phyloP scores from a whole-genome alignment of 768 basidiomycete species.

The Phallus indusiatus region DNA sequence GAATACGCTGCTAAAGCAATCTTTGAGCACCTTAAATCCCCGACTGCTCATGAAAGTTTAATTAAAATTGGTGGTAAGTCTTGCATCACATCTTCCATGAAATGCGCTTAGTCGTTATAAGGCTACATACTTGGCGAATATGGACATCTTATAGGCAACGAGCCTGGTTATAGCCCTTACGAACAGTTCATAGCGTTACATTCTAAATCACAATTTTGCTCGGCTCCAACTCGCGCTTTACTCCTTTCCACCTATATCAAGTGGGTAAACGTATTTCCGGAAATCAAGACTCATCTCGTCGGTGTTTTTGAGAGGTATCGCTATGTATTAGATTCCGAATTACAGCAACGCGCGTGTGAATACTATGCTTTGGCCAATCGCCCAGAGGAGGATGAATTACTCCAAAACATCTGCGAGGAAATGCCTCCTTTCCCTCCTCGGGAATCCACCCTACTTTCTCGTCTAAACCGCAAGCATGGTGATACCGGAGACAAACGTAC shows the following conservation, averaged over 20 bases:
- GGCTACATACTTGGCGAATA: conserved; percentile 98
- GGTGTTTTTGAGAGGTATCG: conserved; percentile 95
- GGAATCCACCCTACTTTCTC: conserved; percentile 78
- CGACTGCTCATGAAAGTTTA: conserved; percentile 83
- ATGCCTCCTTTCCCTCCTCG: conserved; percentile 98
- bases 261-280: conserved; percentile 99
- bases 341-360: conserved; percentile 98
- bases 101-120: conserved; percentile 19
- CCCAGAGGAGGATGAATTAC: conserved; percentile 82
- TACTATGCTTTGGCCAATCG: conserved; percentile 82
- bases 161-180: conserved; percentile 82
- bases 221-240: conserved; percentile 83
- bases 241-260: conserved; percentile 97
- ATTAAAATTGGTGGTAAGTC: conserved; percentile 88
- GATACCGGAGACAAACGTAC: conserved; percentile 94
- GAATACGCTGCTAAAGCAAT: conserved; percentile 91
- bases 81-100: not conserved
- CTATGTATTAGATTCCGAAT: conserved; percentile 93
- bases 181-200: conserved; percentile 93
- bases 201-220: conserved; percentile 90
- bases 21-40: conserved; percentile 79
- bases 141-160: conserved; percentile 94
- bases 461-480: conserved; percentile 81
- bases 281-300: conserved; percentile 89
- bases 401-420: conserved; percentile 94